These are phyloP conservation scores for Trichoderma arundinaceum DNA, from an alignment of 2,329 filamentous ascomycete genomes.

Conservation along the genomic window DNA sequence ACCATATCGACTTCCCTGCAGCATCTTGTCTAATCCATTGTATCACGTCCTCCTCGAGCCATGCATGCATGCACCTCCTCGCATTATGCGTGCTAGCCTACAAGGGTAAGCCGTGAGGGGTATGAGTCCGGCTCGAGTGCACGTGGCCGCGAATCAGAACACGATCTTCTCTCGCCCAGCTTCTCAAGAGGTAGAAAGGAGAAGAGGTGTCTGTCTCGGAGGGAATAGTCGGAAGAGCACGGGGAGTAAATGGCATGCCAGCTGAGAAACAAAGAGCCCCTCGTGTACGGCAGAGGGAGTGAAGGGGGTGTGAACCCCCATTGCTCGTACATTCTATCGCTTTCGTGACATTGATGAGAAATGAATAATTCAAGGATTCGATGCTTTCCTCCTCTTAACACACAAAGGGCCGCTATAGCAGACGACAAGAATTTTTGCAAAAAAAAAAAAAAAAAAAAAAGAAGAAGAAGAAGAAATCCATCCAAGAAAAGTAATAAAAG, in stretches of 20 bases:
- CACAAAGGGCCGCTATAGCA: slow-evolving; percentile 32
- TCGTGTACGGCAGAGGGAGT: slow-evolving; percentile 34
- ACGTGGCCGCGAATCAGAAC: slow-evolving; percentile 20
- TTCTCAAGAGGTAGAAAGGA: slow-evolving; percentile 31
- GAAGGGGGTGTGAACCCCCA: slow-evolving; percentile 46
- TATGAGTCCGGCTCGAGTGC: slow-evolving; percentile 25
- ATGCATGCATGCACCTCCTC: slow-evolving; percentile 26
- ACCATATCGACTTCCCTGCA: slow-evolving; percentile 19
- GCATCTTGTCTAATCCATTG: slow-evolving; percentile 20
- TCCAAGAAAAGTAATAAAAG: neutral
- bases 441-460: neutral
- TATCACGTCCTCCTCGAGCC: slow-evolving; percentile 24
- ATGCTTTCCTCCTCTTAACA: slow-evolving; percentile 38
- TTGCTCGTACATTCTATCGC: slow-evolving; percentile 47
- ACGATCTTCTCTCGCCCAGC: neutral
- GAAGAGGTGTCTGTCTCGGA: slow-evolving; percentile 29
- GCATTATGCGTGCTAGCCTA: slow-evolving; percentile 28
- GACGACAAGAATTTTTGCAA: neutral
- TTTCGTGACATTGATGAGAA: slow-evolving; percentile 39
- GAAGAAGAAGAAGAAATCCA: neutral
- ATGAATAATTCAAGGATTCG: slow-evolving; percentile 16
- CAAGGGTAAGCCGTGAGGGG: slow-evolving; percentile 28
- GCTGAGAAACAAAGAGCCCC: slow-evolving; percentile 41
- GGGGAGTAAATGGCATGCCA: slow-evolving; percentile 38
- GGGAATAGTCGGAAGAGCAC: slow-evolving; percentile 24